Conservation (phyloP, 2,329 filamentous ascomycete genomes). For the Trichophyton benhamiae region DNA sequence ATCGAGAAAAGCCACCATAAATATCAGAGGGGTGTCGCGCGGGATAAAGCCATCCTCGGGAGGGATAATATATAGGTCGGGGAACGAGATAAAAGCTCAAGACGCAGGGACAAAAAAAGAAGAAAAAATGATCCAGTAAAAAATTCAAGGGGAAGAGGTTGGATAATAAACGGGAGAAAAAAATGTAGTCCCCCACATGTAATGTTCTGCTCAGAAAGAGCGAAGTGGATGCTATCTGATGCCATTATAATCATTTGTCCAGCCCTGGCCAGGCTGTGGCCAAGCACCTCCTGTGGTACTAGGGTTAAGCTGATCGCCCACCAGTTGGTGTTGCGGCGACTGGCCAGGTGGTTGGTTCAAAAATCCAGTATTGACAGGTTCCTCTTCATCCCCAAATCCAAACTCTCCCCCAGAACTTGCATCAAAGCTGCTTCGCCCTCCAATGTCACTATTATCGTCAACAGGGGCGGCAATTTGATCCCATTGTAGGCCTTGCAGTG, state of each 20-base stretch:
- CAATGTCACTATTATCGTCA: constrained; percentile 47
- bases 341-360: constrained; percentile 18
- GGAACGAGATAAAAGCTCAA: not conserved
- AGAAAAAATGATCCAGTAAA: not conserved
- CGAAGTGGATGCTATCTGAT: not conserved
- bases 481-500: constrained; percentile 85
- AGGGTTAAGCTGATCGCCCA: constrained; percentile 19
- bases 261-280: constrained; percentile 5
- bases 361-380: constrained; percentile 28
- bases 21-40: not conserved
- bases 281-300: constrained; percentile 12
- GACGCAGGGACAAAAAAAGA: not conserved
- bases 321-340: constrained; percentile 4
- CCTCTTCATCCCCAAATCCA: constrained; percentile 32
- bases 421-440: constrained; percentile 43
- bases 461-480: constrained; percentile 54
- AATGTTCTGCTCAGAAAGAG: not conserved
- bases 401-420: constrained; percentile 34
- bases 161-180: not conserved
- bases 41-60: not conserved
- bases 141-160: not conserved
- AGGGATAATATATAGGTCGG: not conserved
- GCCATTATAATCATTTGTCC: constrained; percentile 4
- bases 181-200: not conserved
- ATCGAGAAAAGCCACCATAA: not conserved